Evolutionary conservation across 2,329 filamentous ascomycete genomes (phyloP).

Genomic region (Penicillium glabrum): DNA sequence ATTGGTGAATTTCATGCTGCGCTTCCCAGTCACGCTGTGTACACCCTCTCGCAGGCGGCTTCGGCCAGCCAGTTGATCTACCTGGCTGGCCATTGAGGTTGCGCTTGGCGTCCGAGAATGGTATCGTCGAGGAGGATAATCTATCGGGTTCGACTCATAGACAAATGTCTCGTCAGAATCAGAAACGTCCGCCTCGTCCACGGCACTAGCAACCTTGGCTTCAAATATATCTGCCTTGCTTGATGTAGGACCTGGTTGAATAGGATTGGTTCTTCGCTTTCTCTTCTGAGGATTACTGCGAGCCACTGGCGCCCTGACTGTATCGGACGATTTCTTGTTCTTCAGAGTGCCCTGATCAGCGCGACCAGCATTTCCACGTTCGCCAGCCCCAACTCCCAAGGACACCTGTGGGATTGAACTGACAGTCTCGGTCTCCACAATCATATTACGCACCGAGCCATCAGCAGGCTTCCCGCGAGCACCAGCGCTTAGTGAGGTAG

Average conservation of each 20-base stretch:
- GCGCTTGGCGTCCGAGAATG: constrained; percentile 94
- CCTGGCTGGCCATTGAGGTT: constrained; percentile 66
- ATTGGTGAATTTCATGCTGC: constrained; percentile 95
- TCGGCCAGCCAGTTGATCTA: constrained; percentile 47
- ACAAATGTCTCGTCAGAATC: constrained; percentile 99
- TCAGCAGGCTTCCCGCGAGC: constrained; percentile 69
- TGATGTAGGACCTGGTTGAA: constrained; percentile 60
- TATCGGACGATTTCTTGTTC: constrained; percentile 89
- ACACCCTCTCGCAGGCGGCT: constrained; percentile 68
- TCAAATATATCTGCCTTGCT: constrained; percentile 99
- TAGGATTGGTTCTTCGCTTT: constrained; percentile 69
- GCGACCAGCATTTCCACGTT: constrained; percentile 58
- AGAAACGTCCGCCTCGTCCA: constrained; percentile 93
- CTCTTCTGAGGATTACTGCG: constrained; percentile 85
- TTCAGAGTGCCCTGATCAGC: constrained; percentile 72
- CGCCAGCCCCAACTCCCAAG: constrained; percentile 61
- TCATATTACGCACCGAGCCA: constrained; percentile 85
- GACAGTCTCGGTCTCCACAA: constrained; percentile 95
- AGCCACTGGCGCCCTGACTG: constrained; percentile 68
- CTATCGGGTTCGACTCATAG: constrained; percentile 91
- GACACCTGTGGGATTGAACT: constrained; percentile 83
- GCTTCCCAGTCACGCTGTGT: constrained; percentile 69
- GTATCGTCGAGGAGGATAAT: constrained; percentile 65
- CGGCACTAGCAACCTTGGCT: constrained; percentile 90
- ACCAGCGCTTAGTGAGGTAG: constrained; percentile 59